phyloP scores from a whole-genome alignment of 2,329 filamentous ascomycete genomes.

The Truncatella angustata region DNA sequence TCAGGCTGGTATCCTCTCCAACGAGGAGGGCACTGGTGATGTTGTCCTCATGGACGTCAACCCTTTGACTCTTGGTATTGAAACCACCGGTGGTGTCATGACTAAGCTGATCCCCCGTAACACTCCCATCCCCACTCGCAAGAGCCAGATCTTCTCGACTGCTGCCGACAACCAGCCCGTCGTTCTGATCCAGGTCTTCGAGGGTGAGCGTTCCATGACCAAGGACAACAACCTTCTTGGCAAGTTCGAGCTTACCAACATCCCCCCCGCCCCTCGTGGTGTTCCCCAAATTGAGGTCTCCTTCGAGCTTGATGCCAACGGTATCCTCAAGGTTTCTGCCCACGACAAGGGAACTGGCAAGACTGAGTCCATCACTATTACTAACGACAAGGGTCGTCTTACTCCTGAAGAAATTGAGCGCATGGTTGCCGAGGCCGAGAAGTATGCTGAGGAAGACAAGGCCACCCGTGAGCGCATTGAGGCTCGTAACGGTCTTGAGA shows the following conservation, averaged over 20 bases:
- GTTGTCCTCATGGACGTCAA: slow-evolving; percentile 97
- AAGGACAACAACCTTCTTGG: slow-evolving; percentile 97
- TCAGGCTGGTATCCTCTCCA: slow-evolving; percentile 92
- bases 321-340: slow-evolving; percentile 94
- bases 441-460: slow-evolving; percentile 98
- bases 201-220: slow-evolving; percentile 90
- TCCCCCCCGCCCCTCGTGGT: slow-evolving; percentile 90
- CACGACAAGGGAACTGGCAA: slow-evolving; percentile 98
- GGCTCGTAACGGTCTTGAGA: slow-evolving; percentile 94
- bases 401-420: slow-evolving; percentile 97
- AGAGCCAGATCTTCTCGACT: slow-evolving; percentile 97
- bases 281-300: slow-evolving; percentile 98
- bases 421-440: slow-evolving; percentile 98
- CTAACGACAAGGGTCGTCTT: slow-evolving; percentile 98
- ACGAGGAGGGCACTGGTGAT: slow-evolving; percentile 76
- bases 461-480: slow-evolving; percentile 95
- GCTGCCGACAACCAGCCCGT: slow-evolving; percentile 96
- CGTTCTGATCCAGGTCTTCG: slow-evolving; percentile 91
- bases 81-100: slow-evolving; percentile 97
- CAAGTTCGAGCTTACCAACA: slow-evolving; percentile 97
- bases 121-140: slow-evolving; percentile 91
- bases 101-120: slow-evolving; percentile 94
- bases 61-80: slow-evolving; percentile 92
- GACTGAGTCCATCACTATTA: slow-evolving; percentile 96
- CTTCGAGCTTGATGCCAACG: slow-evolving; percentile 97